phyloP scores from a whole-genome alignment of 352 stramenopile species.

The Phytophthora rubi region DNA sequence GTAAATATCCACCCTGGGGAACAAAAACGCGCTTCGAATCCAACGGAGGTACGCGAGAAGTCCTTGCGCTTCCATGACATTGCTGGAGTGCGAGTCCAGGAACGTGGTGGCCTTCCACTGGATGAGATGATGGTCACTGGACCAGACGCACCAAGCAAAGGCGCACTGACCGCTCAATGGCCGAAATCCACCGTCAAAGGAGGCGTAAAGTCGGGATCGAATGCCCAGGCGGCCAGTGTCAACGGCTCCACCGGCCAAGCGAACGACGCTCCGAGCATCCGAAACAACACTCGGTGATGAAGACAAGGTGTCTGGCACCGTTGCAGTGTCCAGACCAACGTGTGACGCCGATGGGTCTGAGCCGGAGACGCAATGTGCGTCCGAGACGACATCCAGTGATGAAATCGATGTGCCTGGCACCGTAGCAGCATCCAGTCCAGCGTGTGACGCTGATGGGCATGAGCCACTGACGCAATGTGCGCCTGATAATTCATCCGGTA shows the following conservation, averaged over 20 bases:
- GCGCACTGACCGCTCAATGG: background rate
- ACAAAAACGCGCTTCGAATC: background rate
- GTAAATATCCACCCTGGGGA: background rate
- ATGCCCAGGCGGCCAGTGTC: no score
- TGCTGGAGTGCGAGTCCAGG: conserved; percentile 13
- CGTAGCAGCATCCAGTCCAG: no score
- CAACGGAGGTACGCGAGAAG: conserved; percentile 17
- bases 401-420: no score
- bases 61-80: conserved; percentile 34
- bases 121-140: background rate
- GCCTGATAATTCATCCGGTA: background rate
- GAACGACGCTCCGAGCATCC: no score
- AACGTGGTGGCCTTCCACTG: conserved; percentile 19
- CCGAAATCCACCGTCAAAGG: background rate
- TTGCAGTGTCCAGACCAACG: no score
- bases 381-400: no score
- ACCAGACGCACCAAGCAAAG: conserved; percentile 28
- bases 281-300: no score
- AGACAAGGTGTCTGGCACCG: no score
- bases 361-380: no score
- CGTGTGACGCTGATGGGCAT: background rate
- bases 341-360: no score
- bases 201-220: background rate
- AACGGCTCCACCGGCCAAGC: no score
- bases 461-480: no score